Base-by-base conservation (phyloP, 225 moss, liverwort and hornwort species). In the Thuidium tamariscinum region DNA sequence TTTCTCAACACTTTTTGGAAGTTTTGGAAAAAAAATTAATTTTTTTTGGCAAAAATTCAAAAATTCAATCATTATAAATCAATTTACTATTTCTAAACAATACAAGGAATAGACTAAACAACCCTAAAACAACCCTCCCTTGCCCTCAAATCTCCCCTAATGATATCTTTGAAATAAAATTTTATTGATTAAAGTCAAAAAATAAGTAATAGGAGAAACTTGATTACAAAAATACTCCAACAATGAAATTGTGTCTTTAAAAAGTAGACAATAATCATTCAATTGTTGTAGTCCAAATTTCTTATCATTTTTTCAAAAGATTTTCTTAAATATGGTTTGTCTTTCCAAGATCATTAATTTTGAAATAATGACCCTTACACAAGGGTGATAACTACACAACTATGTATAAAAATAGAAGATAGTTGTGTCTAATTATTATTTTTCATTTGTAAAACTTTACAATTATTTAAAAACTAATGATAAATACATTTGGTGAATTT, bases 321-420 rank as follows among this genome's bases (percentile, higher is more conserved):
- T 12, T 23, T 39, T 25, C 0, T 23, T 23, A 14, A 41, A 69
- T 41, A 69, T 25, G 8, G 0, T 0, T 23, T 39, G 23, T 68
- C 39, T 23, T 68, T 68, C 8, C 1, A 39, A 68, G 23, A 68
- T 68, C 13, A 39, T 14, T 23, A 68, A 25, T 37, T 39, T 68
- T 39, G 37, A 67, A 68, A 0, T n/a, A n/a, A n/a, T n/a, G n/a
- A 39, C 0, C 2, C 4, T 23, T 22, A 22, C 1, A 22, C 0
- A 0, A 0, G 0, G 23, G 22, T 69, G 14, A 41, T 4, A 69
- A 2, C 2, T 1, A 69, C 23, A 68, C 13, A 13, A 68, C 23
- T 23, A 68, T 22, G 2, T 2, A 3, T 39, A 23, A 39, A 67
- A 22, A 13, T 68, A 7, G n/a, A n/a, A n/a, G n/a, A n/a, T n/a